Evolutionary conservation across 495 filamentous ascomycete species (phyloP).

Genomic region (Tuber magnatum): DNA sequence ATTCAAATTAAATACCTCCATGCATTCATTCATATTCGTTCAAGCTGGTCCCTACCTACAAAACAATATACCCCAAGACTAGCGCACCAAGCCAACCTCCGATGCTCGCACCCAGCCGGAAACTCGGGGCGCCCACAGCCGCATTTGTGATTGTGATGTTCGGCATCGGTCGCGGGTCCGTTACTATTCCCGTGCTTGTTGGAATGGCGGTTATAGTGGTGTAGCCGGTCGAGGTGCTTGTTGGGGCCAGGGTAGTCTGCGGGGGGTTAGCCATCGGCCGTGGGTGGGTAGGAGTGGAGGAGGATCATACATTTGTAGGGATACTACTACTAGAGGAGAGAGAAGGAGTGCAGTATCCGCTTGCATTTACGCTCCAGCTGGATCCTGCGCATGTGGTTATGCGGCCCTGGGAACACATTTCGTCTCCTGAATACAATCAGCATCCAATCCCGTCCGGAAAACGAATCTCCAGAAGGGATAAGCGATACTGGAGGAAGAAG

Average conservation of each 20-base stretch:
- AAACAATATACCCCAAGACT: background rate
- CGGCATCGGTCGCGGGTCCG: background rate
- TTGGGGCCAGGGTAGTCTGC: background rate
- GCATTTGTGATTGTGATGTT: background rate
- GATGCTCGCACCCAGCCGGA: background rate
- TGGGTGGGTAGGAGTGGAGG: background rate
- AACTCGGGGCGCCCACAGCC: background rate
- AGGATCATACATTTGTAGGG: background rate
- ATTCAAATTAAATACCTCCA: background rate
- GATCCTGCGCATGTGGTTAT: background rate
- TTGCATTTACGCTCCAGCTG: background rate
- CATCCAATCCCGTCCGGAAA: background rate
- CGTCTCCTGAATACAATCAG: background rate
- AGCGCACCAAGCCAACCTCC: background rate
- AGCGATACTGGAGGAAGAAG: background rate
- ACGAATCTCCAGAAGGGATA: background rate
- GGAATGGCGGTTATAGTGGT: background rate
- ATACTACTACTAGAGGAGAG: background rate
- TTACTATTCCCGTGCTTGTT: background rate
- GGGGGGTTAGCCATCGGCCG: background rate
- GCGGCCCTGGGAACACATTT: background rate
- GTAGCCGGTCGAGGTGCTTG: background rate
- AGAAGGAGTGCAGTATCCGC: background rate
- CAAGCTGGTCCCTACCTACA: background rate
- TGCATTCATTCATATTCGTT: background rate